Evolutionary conservation across 805 yeast genomes (phyloP).

Genomic region (Cyberlindnera sargentensis): DNA sequence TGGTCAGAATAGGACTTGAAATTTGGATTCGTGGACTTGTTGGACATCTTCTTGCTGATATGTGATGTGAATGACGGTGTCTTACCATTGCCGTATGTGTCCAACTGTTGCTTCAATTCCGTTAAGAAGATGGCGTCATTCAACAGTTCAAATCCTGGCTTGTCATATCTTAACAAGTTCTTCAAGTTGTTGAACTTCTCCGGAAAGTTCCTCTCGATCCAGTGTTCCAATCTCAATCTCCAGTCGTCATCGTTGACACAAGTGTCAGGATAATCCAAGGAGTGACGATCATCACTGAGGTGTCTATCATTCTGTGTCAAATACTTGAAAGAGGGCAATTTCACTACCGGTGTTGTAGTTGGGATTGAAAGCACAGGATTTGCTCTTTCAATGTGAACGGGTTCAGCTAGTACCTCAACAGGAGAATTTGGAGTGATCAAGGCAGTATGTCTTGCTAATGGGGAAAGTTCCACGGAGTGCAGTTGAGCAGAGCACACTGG

Average conservation of each 20-base stretch:
- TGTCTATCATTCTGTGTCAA: constrained; percentile 16
- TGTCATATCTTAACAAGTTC: constrained; percentile 27
- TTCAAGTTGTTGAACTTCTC: constrained; percentile 32
- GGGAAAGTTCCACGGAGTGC: constrained; percentile 4
- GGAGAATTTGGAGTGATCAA: constrained; percentile 8
- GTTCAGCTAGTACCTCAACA: constrained; percentile 9
- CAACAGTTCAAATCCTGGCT: constrained; percentile 24
- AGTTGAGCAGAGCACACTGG: constrained; percentile 10
- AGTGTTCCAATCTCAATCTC: constrained; percentile 35
- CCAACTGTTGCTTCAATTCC: constrained; percentile 21
- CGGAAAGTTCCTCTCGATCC: constrained; percentile 35
- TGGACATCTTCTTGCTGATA: constrained; percentile 23
- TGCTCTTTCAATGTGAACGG: constrained; percentile 16
- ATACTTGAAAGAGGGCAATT: constrained; percentile 12
- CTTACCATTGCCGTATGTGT: constrained; percentile 4
- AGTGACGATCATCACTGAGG: constrained; percentile 10
- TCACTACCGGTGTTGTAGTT: not conserved
- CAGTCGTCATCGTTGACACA: constrained; percentile 36
- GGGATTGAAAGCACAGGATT: constrained; percentile 16
- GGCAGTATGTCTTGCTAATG: constrained; percentile 1
- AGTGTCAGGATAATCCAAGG: constrained; percentile 26
- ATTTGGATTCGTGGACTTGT: constrained; percentile 4
- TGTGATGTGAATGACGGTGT: constrained; percentile 25
- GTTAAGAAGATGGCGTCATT: constrained; percentile 22
- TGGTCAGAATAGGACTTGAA: constrained; percentile 3